These are phyloP conservation scores for Athelia psychrophila DNA, from an alignment of 1,284 basidiomycete genomes.

Conservation along the genomic window DNA sequence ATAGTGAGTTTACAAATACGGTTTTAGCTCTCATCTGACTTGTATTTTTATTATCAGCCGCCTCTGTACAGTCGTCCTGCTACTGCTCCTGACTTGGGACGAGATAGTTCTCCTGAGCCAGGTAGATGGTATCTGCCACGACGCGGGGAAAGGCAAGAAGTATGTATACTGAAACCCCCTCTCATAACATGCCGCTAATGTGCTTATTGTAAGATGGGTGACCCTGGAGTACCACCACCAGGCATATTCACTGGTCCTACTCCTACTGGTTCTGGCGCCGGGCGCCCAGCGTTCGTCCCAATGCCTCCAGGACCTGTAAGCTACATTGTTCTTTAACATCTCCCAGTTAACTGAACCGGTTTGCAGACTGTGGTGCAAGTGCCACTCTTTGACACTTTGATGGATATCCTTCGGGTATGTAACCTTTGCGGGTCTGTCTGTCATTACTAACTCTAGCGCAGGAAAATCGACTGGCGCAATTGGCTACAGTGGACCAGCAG, in stretches of 20 bases:
- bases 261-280: conserved; percentile 12
- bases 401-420: conserved; percentile 63
- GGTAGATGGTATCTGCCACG: conserved; percentile 1
- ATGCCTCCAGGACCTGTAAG: conserved; percentile 28
- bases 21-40: neutral
- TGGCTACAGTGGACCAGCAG: conserved; percentile 73
- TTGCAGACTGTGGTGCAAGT: conserved; percentile 54
- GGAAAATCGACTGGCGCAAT: conserved; percentile 72
- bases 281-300: conserved; percentile 25
- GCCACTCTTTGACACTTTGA: conserved; percentile 54
- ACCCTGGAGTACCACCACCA: conserved; percentile 19
- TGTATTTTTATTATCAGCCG: conserved; percentile 11
- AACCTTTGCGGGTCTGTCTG: neutral
- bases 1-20: conserved; percentile 14
- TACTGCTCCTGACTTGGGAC: neutral
- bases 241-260: conserved; percentile 13
- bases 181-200: neutral
- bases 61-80: conserved; percentile 1
- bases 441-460: conserved; percentile 22
- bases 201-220: neutral
- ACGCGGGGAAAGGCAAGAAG: neutral
- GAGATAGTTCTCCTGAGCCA: neutral
- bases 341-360: conserved; percentile 5
- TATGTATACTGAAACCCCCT: neutral
- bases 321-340: conserved; percentile 11